These are phyloP conservation scores for Phellinidium pouzarii DNA, from an alignment of 1,284 basidiomycete genomes.

Conservation along the genomic window DNA sequence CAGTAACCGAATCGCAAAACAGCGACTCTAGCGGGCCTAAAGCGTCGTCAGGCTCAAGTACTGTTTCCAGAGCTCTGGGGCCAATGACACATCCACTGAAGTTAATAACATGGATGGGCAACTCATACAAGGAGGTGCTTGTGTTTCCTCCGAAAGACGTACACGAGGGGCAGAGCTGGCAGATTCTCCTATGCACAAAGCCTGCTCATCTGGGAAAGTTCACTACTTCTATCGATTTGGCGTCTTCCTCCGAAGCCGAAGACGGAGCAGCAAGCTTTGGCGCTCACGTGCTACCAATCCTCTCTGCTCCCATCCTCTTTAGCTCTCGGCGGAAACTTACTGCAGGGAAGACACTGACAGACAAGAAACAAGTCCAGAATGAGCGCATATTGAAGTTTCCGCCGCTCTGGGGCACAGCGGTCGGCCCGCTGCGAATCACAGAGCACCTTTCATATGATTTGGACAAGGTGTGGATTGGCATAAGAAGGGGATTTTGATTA, in stretches of 20 bases:
- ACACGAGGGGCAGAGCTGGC: constrained; percentile 51
- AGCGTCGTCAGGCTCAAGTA: neutral
- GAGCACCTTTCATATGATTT: constrained; percentile 85
- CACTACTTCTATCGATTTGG: constrained; percentile 29
- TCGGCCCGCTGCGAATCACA: constrained; percentile 40
- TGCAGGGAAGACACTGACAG: constrained; percentile 18
- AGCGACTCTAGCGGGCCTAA: neutral
- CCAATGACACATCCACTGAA: constrained; percentile 35
- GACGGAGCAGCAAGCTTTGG: constrained; percentile 18
- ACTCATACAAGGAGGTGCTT: constrained; percentile 65
- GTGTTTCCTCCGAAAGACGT: constrained; percentile 54
- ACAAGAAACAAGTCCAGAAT: constrained; percentile 65
- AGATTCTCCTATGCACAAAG: constrained; percentile 49
- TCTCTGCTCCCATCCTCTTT: constrained; percentile 62
- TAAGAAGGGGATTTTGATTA: neutral
- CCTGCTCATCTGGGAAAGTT: constrained; percentile 11
- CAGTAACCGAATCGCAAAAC: constrained; percentile 13
- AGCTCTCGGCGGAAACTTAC: constrained; percentile 22
- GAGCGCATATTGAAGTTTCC: constrained; percentile 44
- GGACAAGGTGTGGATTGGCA: constrained; percentile 62
- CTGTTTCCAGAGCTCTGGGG: neutral
- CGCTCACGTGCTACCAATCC: constrained; percentile 45
- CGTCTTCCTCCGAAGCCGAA: constrained; percentile 1
- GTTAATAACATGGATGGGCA: constrained; percentile 64
- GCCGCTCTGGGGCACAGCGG: neutral